Conservation (phyloP, 768 basidiomycete genomes). For the Tulasnella sp. region DNA sequence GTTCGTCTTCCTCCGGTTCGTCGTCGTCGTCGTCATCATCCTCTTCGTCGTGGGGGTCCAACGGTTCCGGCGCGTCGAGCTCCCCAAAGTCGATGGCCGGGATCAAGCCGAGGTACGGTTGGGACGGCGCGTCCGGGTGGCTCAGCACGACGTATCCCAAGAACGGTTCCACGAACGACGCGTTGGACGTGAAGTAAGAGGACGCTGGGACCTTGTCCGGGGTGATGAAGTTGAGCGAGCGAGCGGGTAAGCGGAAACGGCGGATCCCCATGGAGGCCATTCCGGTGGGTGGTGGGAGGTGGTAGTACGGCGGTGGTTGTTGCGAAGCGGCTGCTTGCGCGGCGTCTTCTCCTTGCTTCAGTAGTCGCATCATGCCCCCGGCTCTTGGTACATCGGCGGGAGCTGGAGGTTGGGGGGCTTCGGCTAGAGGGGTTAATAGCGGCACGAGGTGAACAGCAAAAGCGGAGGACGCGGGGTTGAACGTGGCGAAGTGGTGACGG, state of each 20-base stretch:
- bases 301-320: neutral
- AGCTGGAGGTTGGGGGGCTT: neutral
- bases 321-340: neutral
- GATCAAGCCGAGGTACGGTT: slow-evolving; percentile 5
- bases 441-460: slow-evolving; percentile 9
- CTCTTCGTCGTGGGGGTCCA: neutral
- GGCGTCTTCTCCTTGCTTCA: neutral
- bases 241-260: slow-evolving; percentile 6
- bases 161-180: slow-evolving; percentile 1
- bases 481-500: slow-evolving; percentile 1
- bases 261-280: neutral
- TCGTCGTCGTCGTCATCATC: neutral
- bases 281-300: neutral
- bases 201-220: neutral
- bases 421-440: neutral
- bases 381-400: neutral
- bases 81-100: neutral
- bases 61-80: neutral
- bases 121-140: slow-evolving; percentile 1
- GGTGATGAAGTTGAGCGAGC: slow-evolving; percentile 3
- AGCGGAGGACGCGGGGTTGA: slow-evolving; percentile 11
- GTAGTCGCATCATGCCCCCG: neutral
- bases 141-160: slow-evolving; percentile 7
- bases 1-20: neutral
- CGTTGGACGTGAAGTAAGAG: neutral